Percentiles rank a stretch among this genome's conserved stretches.
These are phyloP conservation scores for Tieghemostelium lacteum DNA, from an alignment of 78 protist species.

Conservation along the genomic window DNA sequence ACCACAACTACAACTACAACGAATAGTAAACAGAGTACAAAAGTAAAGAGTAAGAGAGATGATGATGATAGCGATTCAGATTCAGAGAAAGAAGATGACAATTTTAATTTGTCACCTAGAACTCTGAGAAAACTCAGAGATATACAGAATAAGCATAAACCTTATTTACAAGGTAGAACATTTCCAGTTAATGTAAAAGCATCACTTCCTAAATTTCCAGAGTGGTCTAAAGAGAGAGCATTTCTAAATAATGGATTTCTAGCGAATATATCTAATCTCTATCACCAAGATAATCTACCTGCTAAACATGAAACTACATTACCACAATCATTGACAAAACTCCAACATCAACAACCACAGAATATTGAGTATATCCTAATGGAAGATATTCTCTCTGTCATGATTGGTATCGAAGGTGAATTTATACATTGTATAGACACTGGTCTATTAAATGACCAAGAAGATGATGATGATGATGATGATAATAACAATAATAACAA, in stretches of 20 bases:
- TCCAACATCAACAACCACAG: too few relatives aligned
- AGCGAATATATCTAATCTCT: conserved; percentile 11
- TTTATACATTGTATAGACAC: neutral
- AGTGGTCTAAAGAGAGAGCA: conserved; percentile 48
- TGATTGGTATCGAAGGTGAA: conserved; percentile 81
- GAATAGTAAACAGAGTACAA: neutral
- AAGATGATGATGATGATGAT: neutral
- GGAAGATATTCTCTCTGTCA: conserved; percentile 72
- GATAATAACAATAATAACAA: too few relatives aligned
- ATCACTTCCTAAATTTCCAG: conserved; percentile 29
- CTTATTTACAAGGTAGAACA: neutral
- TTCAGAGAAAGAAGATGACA: conserved; percentile 4
- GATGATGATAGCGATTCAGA: conserved; percentile 19
- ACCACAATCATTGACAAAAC: neutral
- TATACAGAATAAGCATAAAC: neutral
- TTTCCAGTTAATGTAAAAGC: neutral
- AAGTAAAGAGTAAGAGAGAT: neutral
- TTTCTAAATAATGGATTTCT: conserved; percentile 60
- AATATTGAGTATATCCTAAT: conserved; percentile 54
- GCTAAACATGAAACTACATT: conserved; percentile 15
- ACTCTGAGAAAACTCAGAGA: conserved; percentile 44
- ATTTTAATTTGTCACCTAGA: conserved; percentile 47
- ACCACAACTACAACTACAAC: neutral
- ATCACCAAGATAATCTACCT: neutral
- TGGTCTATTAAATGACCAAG: neutral